phyloP scores from a whole-genome alignment of 2,329 filamentous ascomycete species.

The Colletotrichum tropicicola region DNA sequence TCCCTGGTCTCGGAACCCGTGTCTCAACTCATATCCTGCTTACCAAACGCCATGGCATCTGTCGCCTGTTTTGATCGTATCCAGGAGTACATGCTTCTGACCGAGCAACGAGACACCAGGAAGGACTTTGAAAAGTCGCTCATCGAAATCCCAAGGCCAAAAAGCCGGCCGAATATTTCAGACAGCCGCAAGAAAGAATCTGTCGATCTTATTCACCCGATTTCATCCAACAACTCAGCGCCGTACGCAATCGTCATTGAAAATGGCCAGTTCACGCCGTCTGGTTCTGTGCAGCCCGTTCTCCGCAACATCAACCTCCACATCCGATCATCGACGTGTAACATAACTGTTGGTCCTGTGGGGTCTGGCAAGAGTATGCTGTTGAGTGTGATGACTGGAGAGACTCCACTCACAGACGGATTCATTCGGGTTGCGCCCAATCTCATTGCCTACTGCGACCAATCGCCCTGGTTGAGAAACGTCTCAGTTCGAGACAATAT shows the following conservation, averaged over 20 bases:
- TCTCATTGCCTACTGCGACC: conserved; percentile 32
- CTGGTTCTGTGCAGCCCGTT: background rate
- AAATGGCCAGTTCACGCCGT: background rate
- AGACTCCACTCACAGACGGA: conserved; percentile 9
- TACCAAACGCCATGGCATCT: background rate
- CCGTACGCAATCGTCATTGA: conserved; percentile 17
- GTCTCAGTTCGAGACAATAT: conserved; percentile 36
- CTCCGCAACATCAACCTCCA: conserved; percentile 2
- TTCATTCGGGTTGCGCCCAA: background rate
- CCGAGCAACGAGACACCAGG: background rate
- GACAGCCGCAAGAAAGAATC: background rate
- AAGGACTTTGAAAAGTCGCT: background rate
- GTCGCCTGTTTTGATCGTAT: background rate
- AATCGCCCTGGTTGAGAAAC: conserved; percentile 35
- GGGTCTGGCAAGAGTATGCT: conserved; percentile 32
- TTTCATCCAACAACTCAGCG: background rate
- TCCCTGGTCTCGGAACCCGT: background rate
- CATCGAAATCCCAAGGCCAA: background rate
- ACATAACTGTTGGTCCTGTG: conserved; percentile 27
- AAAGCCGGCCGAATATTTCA: background rate
- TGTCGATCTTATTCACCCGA: background rate
- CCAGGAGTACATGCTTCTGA: background rate
- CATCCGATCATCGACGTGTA: conserved; percentile 5
- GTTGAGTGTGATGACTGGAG: conserved; percentile 22
- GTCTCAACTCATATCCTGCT: background rate